These are phyloP conservation scores for Myriosclerotinia duriaeana DNA, from an alignment of 2,329 filamentous ascomycete species.

Conservation along the genomic window DNA sequence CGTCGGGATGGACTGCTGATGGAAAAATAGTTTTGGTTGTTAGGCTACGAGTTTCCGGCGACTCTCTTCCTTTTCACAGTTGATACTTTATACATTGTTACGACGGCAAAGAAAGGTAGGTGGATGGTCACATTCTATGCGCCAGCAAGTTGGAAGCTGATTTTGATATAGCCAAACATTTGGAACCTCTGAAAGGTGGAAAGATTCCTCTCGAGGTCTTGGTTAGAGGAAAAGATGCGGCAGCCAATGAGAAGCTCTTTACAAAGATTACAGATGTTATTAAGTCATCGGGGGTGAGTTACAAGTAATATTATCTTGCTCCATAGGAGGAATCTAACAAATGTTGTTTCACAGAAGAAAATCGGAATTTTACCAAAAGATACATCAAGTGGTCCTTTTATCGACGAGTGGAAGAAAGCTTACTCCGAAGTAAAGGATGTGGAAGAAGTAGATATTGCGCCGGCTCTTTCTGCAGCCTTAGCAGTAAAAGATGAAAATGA, in stretches of 20 bases:
- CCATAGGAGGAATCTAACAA: slow-evolving; percentile 23
- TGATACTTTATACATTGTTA: slow-evolving; percentile 87
- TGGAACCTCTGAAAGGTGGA: slow-evolving; percentile 87
- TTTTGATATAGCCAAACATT: slow-evolving; percentile 70
- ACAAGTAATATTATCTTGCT: slow-evolving; percentile 12
- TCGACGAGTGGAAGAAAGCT: slow-evolving; percentile 91
- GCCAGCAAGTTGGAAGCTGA: slow-evolving; percentile 40
- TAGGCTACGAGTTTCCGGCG: slow-evolving; percentile 97
- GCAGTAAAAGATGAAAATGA: slow-evolving; percentile 94
- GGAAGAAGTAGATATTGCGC: slow-evolving; percentile 82
- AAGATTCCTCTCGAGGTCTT: slow-evolving; percentile 91
- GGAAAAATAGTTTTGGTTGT: slow-evolving; percentile 79
- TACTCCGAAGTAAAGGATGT: slow-evolving; percentile 78
- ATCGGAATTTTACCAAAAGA: slow-evolving; percentile 86
- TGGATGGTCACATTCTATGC: slow-evolving; percentile 3
- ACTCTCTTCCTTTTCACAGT: slow-evolving; percentile 90
- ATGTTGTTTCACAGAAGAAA: slow-evolving; percentile 64
- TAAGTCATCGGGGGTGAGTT: slow-evolving; percentile 78
- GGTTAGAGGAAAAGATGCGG: slow-evolving; percentile 85
- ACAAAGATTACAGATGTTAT: slow-evolving; percentile 80
- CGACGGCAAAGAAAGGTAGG: slow-evolving; percentile 93
- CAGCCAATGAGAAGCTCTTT: slow-evolving; percentile 89
- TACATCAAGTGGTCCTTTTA: slow-evolving; percentile 79
- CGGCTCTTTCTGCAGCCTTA: slow-evolving; percentile 76
- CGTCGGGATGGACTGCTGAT: slow-evolving; percentile 23